Percentiles rank a stretch among this genome's conserved stretches.
phyloP scores from a whole-genome alignment of 768 basidiomycete genomes.

The Psilocybe cyanescens region DNA sequence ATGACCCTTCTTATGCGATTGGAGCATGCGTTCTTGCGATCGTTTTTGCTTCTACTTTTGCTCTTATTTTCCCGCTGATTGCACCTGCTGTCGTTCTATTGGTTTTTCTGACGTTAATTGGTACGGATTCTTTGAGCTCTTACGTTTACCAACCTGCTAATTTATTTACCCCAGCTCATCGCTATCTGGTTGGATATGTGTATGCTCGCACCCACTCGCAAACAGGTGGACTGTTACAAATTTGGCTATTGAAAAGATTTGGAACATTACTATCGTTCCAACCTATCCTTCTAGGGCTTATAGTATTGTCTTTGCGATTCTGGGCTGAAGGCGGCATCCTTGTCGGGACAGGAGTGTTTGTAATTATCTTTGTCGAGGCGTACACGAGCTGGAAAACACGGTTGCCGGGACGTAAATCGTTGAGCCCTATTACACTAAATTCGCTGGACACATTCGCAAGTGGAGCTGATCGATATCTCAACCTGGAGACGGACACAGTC shows the following conservation, averaged over 20 bases:
- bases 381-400: slow-evolving; percentile 57
- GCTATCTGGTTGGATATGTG: slow-evolving; percentile 79
- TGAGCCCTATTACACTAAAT: slow-evolving; percentile 60
- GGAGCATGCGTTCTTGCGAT: slow-evolving; percentile 70
- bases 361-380: slow-evolving; percentile 62
- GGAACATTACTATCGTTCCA: slow-evolving; percentile 74
- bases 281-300: slow-evolving; percentile 74
- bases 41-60: slow-evolving; percentile 73
- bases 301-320: slow-evolving; percentile 65
- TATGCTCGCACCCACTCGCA: slow-evolving; percentile 74
- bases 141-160: not conserved
- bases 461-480: slow-evolving; percentile 43
- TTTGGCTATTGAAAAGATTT: slow-evolving; percentile 77
- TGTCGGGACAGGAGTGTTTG: slow-evolving; percentile 53
- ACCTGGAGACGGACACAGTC: slow-evolving; percentile 57
- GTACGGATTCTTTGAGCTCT: slow-evolving; percentile 38
- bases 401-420: slow-evolving; percentile 48
- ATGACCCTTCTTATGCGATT: slow-evolving; percentile 70
- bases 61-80: slow-evolving; percentile 77
- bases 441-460: slow-evolving; percentile 57
- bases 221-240: slow-evolving; percentile 73
- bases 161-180: slow-evolving; percentile 58
- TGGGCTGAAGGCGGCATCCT: slow-evolving; percentile 77
- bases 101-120: slow-evolving; percentile 67
- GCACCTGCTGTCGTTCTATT: slow-evolving; percentile 71